These are phyloP conservation scores for Pneumocystis canis DNA, from an alignment of 1,139 yeast species.

Conservation along the genomic window DNA sequence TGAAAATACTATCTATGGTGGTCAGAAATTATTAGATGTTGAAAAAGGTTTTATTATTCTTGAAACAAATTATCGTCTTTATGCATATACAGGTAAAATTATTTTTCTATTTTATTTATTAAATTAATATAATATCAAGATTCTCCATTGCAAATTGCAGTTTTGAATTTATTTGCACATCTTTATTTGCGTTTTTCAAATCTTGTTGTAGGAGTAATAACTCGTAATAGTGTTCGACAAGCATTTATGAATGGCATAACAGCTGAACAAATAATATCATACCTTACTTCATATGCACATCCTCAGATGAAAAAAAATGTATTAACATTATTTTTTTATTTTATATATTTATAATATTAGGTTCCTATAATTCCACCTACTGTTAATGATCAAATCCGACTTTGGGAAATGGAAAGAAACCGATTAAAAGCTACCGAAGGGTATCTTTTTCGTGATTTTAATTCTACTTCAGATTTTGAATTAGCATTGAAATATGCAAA, in stretches of 20 bases:
- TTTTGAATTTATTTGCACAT: constrained; percentile 73
- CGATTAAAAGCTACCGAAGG: constrained; percentile 83
- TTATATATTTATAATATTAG: constrained; percentile 5
- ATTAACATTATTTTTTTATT: constrained; percentile 17
- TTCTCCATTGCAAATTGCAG: constrained; percentile 89
- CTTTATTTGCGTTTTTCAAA: constrained; percentile 73
- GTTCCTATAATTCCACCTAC: constrained; percentile 67
- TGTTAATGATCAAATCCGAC: constrained; percentile 81
- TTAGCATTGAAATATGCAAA: constrained; percentile 61
- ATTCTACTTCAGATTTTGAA: constrained; percentile 62
- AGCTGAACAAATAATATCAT: constrained; percentile 84
- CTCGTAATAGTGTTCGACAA: constrained; percentile 76
- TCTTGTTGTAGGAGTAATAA: constrained; percentile 84
- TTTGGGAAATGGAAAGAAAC: constrained; percentile 94
- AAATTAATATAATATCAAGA: constrained; percentile 24
- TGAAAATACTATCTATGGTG: constrained; percentile 17
- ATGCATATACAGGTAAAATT: constrained; percentile 53
- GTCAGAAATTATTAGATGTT: constrained; percentile 12
- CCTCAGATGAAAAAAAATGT: constrained; percentile 53
- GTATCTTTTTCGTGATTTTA: constrained; percentile 72
- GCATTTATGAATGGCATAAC: constrained; percentile 84
- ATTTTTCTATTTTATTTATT: background rate
- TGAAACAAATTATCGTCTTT: constrained; percentile 84
- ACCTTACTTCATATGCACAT: constrained; percentile 84
- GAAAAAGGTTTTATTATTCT: constrained; percentile 59